Evolutionary conservation across 495 filamentous ascomycete species (phyloP), one percentile per base, ranked within the genome.

Genomic region (Daldinia loculata): DNA sequence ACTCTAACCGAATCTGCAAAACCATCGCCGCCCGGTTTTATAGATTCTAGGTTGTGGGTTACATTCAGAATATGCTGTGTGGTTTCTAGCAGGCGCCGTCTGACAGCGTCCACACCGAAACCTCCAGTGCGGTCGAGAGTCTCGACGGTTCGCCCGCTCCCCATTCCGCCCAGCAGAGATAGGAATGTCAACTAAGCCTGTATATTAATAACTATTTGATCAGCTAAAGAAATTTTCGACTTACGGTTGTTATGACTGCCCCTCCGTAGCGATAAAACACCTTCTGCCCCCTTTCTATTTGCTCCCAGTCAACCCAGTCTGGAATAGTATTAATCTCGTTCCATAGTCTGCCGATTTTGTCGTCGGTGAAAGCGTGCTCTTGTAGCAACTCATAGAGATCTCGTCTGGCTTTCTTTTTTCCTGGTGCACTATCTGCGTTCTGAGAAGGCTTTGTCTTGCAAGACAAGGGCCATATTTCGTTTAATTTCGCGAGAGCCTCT

Each of bases 301-400:
- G 91, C 9, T 85, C 83, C 92, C 91, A 95, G 76, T 93, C 88
- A 1, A 96, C 93, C 92, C 92, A 96, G 14, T 84, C 79, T 0
- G 92, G 93, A 19, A 93, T 78, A 1, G 86, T 89, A 70, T 89
- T 90, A 56, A 92, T 81, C 73, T 95, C 84, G 0, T 67, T 75
- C 92, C 92, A 94, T 6, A 96, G 75, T 34, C 84, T 72, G 8
- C 79, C 70, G 32, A 94, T 81, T 57, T 84, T 86, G 6, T 84
- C 80, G 74, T 94, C 86, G 6, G 82, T 77, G 9, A 79, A 69
- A 6, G 82, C 82, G 78, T 93, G 83, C 11, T 89, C 81, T 59
- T 81, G 78, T 17, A 94, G 79, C 17, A 93, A 75, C 1, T 74
- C 79, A 75, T 91, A 93, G 12, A 92, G 71, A 75, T 94, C 92